phyloP scores from a whole-genome alignment of 306 rosid genomes.

The Nissolia schottii region DNA sequence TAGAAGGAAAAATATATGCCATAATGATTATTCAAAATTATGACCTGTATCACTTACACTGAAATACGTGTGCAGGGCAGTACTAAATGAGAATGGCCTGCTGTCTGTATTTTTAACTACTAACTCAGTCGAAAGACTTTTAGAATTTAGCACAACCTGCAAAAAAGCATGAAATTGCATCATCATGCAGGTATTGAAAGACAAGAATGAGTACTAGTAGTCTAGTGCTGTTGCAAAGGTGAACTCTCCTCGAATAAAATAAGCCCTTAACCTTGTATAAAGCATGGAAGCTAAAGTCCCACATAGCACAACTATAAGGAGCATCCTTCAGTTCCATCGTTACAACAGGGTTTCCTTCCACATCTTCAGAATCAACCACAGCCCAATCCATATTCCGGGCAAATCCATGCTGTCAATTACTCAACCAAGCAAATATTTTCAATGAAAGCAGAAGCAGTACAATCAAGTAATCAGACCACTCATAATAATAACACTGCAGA shows the following conservation, averaged over 20 bases:
- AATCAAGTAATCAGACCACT: slow-evolving; percentile 1
- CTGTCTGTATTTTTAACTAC: slow-evolving; percentile 70
- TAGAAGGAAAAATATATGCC: slow-evolving; percentile 12
- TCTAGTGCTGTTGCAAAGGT: background rate
- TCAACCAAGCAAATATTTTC: slow-evolving; percentile 28
- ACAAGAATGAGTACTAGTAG: background rate
- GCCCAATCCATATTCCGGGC: slow-evolving; percentile 93
- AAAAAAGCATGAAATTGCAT: slow-evolving; percentile 5
- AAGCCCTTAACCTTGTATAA: slow-evolving; percentile 66
- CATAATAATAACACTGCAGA: background rate
- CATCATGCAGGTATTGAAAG: background rate
- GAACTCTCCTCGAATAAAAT: slow-evolving; percentile 5
- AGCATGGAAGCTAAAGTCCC: slow-evolving; percentile 95
- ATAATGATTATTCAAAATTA: background rate
- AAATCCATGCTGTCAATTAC: slow-evolving; percentile 75
- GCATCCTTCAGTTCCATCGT: slow-evolving; percentile 79
- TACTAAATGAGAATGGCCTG: slow-evolving; percentile 75
- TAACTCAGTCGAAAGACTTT: slow-evolving; percentile 76
- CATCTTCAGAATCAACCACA: slow-evolving; percentile 57
- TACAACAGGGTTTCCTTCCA: slow-evolving; percentile 68
- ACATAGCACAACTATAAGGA: slow-evolving; percentile 75
- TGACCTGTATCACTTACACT: slow-evolving; percentile 46
- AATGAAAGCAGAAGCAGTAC: background rate
- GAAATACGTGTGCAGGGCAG: slow-evolving; percentile 89
- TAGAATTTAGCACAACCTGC: slow-evolving; percentile 63